Base-by-base conservation (phyloP, 2,329 filamentous ascomycete genomes). In the Tolypocladium endophyticum region DNA sequence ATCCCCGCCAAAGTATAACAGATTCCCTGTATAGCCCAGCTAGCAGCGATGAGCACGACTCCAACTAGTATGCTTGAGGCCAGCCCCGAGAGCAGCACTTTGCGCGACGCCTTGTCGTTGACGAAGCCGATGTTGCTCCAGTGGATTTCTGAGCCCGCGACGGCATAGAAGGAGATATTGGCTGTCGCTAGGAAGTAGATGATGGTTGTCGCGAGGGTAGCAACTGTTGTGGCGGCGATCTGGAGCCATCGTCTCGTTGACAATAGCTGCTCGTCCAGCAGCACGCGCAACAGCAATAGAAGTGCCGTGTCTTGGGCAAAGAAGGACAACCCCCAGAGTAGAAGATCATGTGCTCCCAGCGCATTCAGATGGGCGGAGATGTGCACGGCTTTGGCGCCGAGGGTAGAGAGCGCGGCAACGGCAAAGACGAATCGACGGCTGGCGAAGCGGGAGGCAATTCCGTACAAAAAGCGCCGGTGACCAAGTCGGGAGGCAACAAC, bases 251-350 rank as follows among this genome's bases (percentile, higher is more conserved):
- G 50, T 45, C 66, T 61, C 59, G 58, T 63, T 59, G 62, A 57
- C 9, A 62, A 63, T 3, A 62, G n/a, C 1, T 64, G 61, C 6
- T 43, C 57, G 56, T 70, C 66, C 53, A 74, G 66, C 2, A 74
- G 62, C 2, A 72, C 63, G 8, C 72, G 65, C 54, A 74, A 65
- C 30, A 71, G 23, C 14, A 74, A 60, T 2, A 74, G 63, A 2
- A 73, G 62, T 5, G 68, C 57, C 0, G 71, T 62, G 23, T 74
- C 73, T 52, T 74, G 72, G 4, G 67, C 65, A 58, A 73, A 73
- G 59, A 74, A 74, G 1, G 72, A 72, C 8, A 70, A 65, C n/a
- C 69, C 68, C 63, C 70, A 74, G 2, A 64, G 67, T 9, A 67
- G 28, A 58, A 74, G 61, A 28, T 70, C 64, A n/a, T 64, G 63